Evolutionary conservation across 2,329 filamentous ascomycete genomes (phyloP).

Genomic region (Trichoderma aggressivum): DNA sequence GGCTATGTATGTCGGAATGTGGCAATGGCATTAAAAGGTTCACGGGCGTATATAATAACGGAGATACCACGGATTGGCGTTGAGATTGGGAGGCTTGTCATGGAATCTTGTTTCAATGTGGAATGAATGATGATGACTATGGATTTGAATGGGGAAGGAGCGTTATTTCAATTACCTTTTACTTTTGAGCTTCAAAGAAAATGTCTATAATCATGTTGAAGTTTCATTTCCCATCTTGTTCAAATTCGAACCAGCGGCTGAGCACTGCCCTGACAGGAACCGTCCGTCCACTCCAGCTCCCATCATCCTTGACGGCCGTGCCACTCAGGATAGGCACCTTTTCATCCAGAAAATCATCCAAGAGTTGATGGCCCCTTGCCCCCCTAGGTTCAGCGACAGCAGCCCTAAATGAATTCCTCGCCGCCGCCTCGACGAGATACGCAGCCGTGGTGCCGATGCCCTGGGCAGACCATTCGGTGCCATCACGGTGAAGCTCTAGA

Average conservation of each 20-base stretch:
- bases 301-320: slow-evolving; percentile 49
- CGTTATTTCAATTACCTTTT: neutral
- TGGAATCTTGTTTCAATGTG: slow-evolving; percentile 4
- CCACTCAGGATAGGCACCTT: slow-evolving; percentile 61
- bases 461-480: slow-evolving; percentile 73
- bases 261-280: slow-evolving; percentile 57
- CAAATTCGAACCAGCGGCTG: slow-evolving; percentile 59
- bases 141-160: neutral
- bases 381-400: slow-evolving; percentile 47
- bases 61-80: slow-evolving; percentile 43
- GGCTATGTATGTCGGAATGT: slow-evolving; percentile 13
- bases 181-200: neutral
- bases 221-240: neutral
- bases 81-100: slow-evolving; percentile 24
- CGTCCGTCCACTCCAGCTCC: slow-evolving; percentile 55
- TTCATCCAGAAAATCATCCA: slow-evolving; percentile 45
- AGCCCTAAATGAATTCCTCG: slow-evolving; percentile 41
- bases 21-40: neutral
- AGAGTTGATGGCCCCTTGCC: slow-evolving; percentile 27
- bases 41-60: slow-evolving; percentile 15
- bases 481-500: slow-evolving; percentile 61
- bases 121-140: neutral
- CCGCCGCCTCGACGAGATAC: slow-evolving; percentile 58
- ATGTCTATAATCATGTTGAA: neutral
- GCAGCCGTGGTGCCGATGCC: slow-evolving; percentile 64